Conservation (phyloP, 192 early-diverging fungal species). For the Borealophlyctis nickersoniae region DNA sequence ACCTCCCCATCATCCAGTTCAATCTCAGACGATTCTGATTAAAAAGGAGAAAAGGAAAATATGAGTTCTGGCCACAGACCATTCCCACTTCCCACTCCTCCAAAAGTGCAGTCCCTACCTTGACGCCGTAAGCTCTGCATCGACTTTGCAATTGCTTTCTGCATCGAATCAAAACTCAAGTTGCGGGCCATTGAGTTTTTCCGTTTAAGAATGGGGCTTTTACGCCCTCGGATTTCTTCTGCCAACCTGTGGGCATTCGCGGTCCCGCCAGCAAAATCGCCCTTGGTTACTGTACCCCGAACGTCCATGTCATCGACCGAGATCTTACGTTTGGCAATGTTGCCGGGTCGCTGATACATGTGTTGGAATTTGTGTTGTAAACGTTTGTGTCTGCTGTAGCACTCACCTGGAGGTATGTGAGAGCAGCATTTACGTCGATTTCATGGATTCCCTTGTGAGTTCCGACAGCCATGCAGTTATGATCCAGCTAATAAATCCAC, state of each 20-base stretch:
- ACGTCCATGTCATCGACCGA: slow-evolving; percentile 37
- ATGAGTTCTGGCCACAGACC: slow-evolving; percentile 19
- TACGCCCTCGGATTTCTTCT: too few species aligned
- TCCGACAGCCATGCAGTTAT: slow-evolving; percentile 61
- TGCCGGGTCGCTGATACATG: slow-evolving; percentile 13
- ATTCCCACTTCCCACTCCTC: slow-evolving; percentile 33
- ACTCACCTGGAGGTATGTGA: slow-evolving; percentile 29
- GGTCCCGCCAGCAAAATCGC: too few species aligned
- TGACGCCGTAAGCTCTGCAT: slow-evolving; percentile 30
- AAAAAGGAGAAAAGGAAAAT: slow-evolving; percentile 1
- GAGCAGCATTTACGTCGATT: slow-evolving; percentile 59
- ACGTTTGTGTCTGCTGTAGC: too few species aligned
- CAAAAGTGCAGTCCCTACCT: slow-evolving; percentile 16
- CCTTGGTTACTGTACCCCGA: slow-evolving; percentile 22
- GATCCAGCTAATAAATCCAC: slow-evolving; percentile 44
- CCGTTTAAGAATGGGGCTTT: too few species aligned
- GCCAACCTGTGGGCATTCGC: too few species aligned
- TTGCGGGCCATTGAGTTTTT: slow-evolving; percentile 37
- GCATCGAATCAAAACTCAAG: slow-evolving; percentile 60
- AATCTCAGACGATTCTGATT: slow-evolving; percentile 16
- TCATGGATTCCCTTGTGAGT: slow-evolving; percentile 65
- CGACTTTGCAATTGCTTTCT: slow-evolving; percentile 52
- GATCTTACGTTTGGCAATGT: slow-evolving; percentile 16
- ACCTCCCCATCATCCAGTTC: slow-evolving; percentile 28
- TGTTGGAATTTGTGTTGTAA: not conserved